Percentiles rank a stretch among this genome's conserved stretches.
phyloP scores from a whole-genome alignment of 345 rosid genomes.

The Lepidium sativum region DNA sequence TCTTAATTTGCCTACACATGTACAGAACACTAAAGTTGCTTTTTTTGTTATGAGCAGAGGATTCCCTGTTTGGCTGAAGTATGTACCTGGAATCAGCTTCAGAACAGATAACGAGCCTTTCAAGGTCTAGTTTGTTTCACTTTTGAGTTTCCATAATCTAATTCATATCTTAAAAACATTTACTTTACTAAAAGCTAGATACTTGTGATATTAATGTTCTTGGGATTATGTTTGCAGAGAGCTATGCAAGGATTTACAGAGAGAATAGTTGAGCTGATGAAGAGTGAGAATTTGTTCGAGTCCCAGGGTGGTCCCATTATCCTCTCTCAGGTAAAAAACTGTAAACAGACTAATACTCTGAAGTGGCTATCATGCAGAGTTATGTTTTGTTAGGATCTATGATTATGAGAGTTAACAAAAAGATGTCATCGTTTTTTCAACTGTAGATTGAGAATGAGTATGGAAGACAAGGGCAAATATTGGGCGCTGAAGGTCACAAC shows the following conservation, averaged over 20 bases:
- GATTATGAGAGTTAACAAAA: constrained; percentile 6
- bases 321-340: constrained; percentile 70
- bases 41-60: constrained; percentile 47
- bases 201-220: constrained; percentile 4
- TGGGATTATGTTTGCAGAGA: constrained; percentile 47
- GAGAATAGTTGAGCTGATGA: constrained; percentile 91
- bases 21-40: background rate
- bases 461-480: constrained; percentile 71
- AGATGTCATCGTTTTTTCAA: background rate
- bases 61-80: constrained; percentile 98
- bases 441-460: constrained; percentile 97
- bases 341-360: background rate
- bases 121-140: constrained; percentile 48
- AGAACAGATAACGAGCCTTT: constrained; percentile 99
- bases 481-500: constrained; percentile 71
- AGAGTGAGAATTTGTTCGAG: constrained; percentile 86
- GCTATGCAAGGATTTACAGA: constrained; percentile 94
- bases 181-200: background rate
- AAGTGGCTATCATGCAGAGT: background rate
- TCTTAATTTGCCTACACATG: background rate
- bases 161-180: background rate
- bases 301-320: constrained; percentile 98
- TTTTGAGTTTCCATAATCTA: background rate
- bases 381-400: background rate
- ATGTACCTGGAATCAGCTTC: constrained; percentile 97